Percentiles rank a stretch among this genome's conserved stretches.
phyloP scores from a whole-genome alignment of 495 filamentous ascomycete genomes.

The Talaromyces ruber region DNA sequence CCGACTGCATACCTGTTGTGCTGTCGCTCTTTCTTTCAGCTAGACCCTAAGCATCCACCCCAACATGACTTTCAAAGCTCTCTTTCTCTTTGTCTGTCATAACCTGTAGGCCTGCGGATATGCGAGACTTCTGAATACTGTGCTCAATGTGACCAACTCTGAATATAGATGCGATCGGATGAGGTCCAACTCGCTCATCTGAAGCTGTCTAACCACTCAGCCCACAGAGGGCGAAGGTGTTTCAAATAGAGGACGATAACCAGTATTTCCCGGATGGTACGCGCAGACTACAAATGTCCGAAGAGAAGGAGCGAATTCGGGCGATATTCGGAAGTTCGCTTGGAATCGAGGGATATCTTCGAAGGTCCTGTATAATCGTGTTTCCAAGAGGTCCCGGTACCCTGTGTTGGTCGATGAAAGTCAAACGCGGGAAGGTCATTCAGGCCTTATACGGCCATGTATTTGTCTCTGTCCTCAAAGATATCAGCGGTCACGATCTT shows the following conservation, averaged over 20 bases:
- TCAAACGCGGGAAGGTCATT: too few species aligned
- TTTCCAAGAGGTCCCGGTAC: too few species aligned
- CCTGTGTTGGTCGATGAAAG: too few species aligned
- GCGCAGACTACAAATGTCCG: conserved; percentile 25
- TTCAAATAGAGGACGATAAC: conserved; percentile 20
- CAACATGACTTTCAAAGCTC: conserved; percentile 9
- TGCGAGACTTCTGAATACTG: conserved; percentile 11
- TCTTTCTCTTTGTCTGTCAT: conserved; percentile 35
- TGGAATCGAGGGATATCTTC: conserved; percentile 18
- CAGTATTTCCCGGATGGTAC: conserved; percentile 22
- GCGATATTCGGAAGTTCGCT: background rate
- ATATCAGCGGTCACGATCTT: too few species aligned
- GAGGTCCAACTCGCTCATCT: background rate
- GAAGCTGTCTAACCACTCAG: conserved; percentile 12
- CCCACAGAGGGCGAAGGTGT: conserved; percentile 11
- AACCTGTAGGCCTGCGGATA: conserved; percentile 33
- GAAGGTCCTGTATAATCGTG: conserved; percentile 12
- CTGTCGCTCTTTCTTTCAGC: conserved; percentile 10
- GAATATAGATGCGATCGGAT: too few species aligned
- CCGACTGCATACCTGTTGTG: conserved; percentile 9
- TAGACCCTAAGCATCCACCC: conserved; percentile 11
- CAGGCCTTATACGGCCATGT: too few species aligned
- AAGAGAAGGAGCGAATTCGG: conserved; percentile 21
- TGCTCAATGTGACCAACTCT: too few species aligned
- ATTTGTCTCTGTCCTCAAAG: too few species aligned